A percentile compares a stretch with the other conserved stretches of the same genome.
phyloP scores from a whole-genome alignment of 768 basidiomycete species.

The Termitomyces sp. region DNA sequence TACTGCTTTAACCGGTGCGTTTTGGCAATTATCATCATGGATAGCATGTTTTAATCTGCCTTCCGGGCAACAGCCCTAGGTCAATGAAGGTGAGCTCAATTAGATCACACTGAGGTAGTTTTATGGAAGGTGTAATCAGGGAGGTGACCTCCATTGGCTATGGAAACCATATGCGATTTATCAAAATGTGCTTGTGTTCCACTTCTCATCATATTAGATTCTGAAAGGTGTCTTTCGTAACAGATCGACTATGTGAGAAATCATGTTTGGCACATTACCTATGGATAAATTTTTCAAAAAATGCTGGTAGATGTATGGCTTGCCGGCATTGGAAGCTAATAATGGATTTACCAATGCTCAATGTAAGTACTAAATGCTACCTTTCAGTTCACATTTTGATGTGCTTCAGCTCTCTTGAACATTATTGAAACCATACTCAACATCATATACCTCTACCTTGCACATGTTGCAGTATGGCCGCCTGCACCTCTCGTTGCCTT shows the following conservation, averaged over 20 bases:
- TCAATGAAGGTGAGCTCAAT: slow-evolving; percentile 55
- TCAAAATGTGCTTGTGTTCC: slow-evolving; percentile 43
- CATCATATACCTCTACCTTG: slow-evolving; percentile 68
- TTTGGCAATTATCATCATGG: not conserved
- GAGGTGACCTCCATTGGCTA: slow-evolving; percentile 88
- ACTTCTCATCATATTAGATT: slow-evolving; percentile 22
- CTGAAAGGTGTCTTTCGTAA: not conserved
- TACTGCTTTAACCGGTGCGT: slow-evolving; percentile 77
- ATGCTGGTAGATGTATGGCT: slow-evolving; percentile 59
- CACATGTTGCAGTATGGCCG: slow-evolving; percentile 55
- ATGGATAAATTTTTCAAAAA: not conserved
- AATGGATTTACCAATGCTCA: slow-evolving; percentile 87
- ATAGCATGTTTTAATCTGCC: not conserved
- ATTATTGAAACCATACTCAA: slow-evolving; percentile 75
- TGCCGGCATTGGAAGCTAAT: slow-evolving; percentile 52
- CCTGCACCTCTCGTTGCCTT: slow-evolving; percentile 74
- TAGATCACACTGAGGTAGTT: not conserved
- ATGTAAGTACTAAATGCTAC: slow-evolving; percentile 36
- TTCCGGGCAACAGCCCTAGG: slow-evolving; percentile 49
- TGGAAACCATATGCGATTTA: slow-evolving; percentile 83
- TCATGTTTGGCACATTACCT: not conserved
- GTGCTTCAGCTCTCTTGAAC: slow-evolving; percentile 64
- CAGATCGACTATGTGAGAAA: slow-evolving; percentile 28
- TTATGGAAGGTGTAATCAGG: slow-evolving; percentile 25
- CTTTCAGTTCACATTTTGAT: not conserved